Evolutionary conservation across 805 yeast species (phyloP).

Genomic region (Kuraishia ogatae): DNA sequence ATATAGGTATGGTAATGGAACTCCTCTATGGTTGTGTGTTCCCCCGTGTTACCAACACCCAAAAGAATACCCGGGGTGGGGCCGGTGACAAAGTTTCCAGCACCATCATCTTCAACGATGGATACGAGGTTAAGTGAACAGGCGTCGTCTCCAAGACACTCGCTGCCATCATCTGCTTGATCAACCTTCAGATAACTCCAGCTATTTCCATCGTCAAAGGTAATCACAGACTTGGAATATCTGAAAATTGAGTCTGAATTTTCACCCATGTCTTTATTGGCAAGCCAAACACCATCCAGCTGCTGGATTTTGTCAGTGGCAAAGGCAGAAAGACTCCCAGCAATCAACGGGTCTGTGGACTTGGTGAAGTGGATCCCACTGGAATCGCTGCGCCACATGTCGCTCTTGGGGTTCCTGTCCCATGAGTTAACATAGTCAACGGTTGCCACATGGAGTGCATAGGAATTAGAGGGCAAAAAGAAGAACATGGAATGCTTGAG

Average conservation of each 20-base stretch:
- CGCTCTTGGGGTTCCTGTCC: neutral
- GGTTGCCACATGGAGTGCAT: neutral
- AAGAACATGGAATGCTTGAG: slow-evolving; percentile 1
- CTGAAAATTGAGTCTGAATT: neutral
- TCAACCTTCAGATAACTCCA: slow-evolving; percentile 7
- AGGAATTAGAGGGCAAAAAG: neutral
- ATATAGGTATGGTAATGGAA: slow-evolving; percentile 38
- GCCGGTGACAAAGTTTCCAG: slow-evolving; percentile 26
- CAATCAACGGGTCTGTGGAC: slow-evolving; percentile 12
- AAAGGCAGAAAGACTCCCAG: slow-evolving; percentile 8
- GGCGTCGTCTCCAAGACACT: neutral
- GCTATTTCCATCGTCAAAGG: slow-evolving; percentile 10
- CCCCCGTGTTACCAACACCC: slow-evolving; percentile 32
- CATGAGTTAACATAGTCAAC: neutral
- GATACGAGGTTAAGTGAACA: slow-evolving; percentile 22
- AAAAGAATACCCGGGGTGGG: slow-evolving; percentile 35
- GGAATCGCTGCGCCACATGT: slow-evolving; percentile 12
- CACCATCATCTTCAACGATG: slow-evolving; percentile 7
- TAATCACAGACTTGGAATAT: slow-evolving; percentile 6
- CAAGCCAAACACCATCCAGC: slow-evolving; percentile 32
- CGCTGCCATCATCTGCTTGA: neutral
- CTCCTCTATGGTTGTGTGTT: slow-evolving; percentile 6
- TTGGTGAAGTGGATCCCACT: slow-evolving; percentile 23
- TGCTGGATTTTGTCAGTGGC: slow-evolving; percentile 27
- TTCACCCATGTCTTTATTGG: slow-evolving; percentile 17